A percentile compares a stretch with the other conserved stretches of the same genome.
phyloP scores from a whole-genome alignment of 2,329 filamentous ascomycete genomes.

The Teratosphaeria gauchensis region DNA sequence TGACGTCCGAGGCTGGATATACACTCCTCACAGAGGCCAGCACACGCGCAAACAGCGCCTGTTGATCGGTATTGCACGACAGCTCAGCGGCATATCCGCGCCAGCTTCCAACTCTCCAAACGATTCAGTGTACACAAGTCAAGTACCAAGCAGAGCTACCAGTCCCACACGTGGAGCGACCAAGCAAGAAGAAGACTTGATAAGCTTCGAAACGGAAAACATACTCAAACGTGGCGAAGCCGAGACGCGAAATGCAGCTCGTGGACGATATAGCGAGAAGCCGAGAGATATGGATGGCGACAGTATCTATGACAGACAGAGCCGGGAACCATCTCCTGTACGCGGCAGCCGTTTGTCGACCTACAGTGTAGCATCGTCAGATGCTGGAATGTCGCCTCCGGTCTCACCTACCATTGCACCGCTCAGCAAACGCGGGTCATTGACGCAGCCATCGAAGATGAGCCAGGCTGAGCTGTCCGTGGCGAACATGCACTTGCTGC shows the following conservation, averaged over 20 bases:
- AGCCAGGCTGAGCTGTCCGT: slow-evolving; percentile 63
- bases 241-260: slow-evolving; percentile 49
- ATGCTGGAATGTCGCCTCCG: slow-evolving; percentile 8
- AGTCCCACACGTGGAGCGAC: slow-evolving; percentile 30
- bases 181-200: slow-evolving; percentile 53
- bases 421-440: slow-evolving; percentile 40
- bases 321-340: slow-evolving; percentile 12
- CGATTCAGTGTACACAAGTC: background rate
- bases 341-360: slow-evolving; percentile 3
- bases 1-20: slow-evolving; percentile 92
- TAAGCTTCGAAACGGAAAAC: slow-evolving; percentile 63
- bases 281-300: slow-evolving; percentile 40
- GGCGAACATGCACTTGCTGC: slow-evolving; percentile 82
- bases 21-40: slow-evolving; percentile 72
- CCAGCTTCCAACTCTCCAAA: slow-evolving; percentile 33
- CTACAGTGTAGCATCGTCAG: slow-evolving; percentile 15
- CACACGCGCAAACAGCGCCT: slow-evolving; percentile 81
- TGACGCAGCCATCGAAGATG: slow-evolving; percentile 51
- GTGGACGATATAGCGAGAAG: slow-evolving; percentile 64
- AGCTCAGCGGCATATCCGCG: slow-evolving; percentile 76
- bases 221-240: slow-evolving; percentile 69
- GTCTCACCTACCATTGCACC: slow-evolving; percentile 20
- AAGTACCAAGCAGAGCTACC: slow-evolving; percentile 31
- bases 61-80: slow-evolving; percentile 74
- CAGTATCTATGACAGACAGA: slow-evolving; percentile 28